A percentile compares a stretch with the other conserved stretches of the same genome.
These are phyloP conservation scores for Eucalyptus polyanthemos DNA, from an alignment of 345 rosid genomes.

Conservation along the genomic window DNA sequence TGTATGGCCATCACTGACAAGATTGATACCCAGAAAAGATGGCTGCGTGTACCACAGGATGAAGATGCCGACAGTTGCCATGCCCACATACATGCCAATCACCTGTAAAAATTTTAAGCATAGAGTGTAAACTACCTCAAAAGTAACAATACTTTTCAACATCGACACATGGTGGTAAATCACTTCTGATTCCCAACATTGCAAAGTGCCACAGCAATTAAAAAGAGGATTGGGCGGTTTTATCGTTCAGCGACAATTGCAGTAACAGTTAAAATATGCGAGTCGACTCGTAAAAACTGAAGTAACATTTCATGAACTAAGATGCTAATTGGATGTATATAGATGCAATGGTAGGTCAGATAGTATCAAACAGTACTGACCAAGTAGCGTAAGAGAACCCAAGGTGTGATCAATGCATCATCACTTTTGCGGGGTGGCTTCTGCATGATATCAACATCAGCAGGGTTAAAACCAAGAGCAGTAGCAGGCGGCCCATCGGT, in stretches of 20 bases:
- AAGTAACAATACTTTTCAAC: not conserved
- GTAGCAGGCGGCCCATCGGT: constrained; percentile 99
- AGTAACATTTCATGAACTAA: not conserved
- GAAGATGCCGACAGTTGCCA: constrained; percentile 92
- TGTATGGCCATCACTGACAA: constrained; percentile 67
- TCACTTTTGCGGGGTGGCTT: constrained; percentile 80
- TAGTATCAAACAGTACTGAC: constrained; percentile 10
- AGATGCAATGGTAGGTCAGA: not conserved
- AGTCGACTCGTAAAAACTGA: not conserved
- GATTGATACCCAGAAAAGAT: constrained; percentile 67
- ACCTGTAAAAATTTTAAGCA: constrained; percentile 29
- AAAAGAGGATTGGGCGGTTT: not conserved
- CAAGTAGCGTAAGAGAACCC: constrained; percentile 79
- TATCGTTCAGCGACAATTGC: not conserved
- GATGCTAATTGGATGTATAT: not conserved
- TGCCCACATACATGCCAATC: constrained; percentile 81
- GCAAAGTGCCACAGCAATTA: not conserved
- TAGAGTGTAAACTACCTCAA: not conserved
- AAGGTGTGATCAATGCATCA: constrained; percentile 55
- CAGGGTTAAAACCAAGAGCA: constrained; percentile 87
- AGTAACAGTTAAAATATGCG: not conserved
- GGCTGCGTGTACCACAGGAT: constrained; percentile 77
- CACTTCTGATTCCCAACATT: not conserved
- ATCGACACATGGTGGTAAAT: not conserved
- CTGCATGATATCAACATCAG: constrained; percentile 80